These are phyloP conservation scores for Akanthomyces uredinophilus DNA, from an alignment of 2,329 filamentous ascomycete species.

Conservation along the genomic window DNA sequence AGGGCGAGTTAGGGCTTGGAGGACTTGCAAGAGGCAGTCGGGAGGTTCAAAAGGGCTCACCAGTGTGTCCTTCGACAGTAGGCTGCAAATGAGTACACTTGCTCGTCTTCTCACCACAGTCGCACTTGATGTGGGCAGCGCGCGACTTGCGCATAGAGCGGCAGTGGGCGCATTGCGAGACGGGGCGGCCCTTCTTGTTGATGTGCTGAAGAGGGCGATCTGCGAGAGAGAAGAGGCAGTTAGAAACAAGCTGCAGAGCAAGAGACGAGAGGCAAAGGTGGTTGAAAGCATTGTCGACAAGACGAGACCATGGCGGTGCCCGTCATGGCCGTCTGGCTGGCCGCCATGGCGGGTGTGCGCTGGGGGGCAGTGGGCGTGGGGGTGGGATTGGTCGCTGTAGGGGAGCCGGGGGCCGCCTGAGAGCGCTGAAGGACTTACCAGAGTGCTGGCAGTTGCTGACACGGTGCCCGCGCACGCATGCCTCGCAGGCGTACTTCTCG, in stretches of 20 bases:
- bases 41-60: conserved; percentile 34
- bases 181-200: conserved; percentile 94
- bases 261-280: neutral
- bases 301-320: neutral
- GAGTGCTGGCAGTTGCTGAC: conserved; percentile 97
- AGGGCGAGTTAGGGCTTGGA: conserved; percentile 13
- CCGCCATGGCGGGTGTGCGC: neutral
- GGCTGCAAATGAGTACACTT: conserved; percentile 58
- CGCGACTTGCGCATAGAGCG: conserved; percentile 94
- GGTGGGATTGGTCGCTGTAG: conserved; percentile 1
- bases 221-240: conserved; percentile 31
- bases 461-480: conserved; percentile 95
- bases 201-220: conserved; percentile 90
- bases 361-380: conserved; percentile 2
- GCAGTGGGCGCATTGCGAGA: conserved; percentile 97
- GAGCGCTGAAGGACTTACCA: conserved; percentile 55
- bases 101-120: conserved; percentile 90
- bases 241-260: neutral
- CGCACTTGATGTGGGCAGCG: conserved; percentile 90
- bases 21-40: neutral
- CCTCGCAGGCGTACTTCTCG: conserved; percentile 96
- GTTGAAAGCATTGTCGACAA: neutral
- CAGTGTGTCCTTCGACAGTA: conserved; percentile 53
- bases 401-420: neutral
- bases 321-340: neutral